These are phyloP conservation scores for Neofusicoccum parvum DNA, from an alignment of 2,329 filamentous ascomycete genomes.

Conservation along the genomic window DNA sequence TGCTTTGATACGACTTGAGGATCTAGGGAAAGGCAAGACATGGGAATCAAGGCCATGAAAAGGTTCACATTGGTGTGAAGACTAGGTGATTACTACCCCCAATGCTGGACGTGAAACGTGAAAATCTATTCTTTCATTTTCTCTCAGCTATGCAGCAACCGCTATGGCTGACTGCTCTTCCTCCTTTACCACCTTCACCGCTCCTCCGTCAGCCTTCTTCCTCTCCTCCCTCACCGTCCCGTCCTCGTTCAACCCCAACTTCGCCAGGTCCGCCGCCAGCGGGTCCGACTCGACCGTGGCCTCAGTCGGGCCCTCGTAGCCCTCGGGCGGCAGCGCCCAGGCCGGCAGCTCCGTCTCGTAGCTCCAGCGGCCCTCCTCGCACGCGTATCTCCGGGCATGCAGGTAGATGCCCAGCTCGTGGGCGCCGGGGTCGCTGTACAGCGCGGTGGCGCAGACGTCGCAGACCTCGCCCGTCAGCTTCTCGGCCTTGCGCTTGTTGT, in stretches of 20 bases:
- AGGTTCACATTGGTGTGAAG: no score
- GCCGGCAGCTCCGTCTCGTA: conserved; percentile 81
- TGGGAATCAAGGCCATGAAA: no score
- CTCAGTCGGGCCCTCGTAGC: conserved; percentile 69
- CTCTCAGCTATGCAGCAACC: neutral
- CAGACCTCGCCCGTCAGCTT: conserved; percentile 87
- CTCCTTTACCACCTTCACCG: neutral
- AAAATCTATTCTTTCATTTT: neutral
- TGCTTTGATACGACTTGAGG: neutral
- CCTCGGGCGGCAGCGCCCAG: conserved; percentile 83
- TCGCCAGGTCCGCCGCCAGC: conserved; percentile 46
- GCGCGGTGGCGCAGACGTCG: conserved; percentile 76
- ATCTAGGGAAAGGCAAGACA: neutral
- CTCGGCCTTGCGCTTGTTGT: conserved; percentile 88
- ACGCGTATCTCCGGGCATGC: conserved; percentile 88
- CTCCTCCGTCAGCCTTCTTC: neutral
- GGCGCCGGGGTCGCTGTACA: conserved; percentile 88
- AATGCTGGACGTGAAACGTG: no score
- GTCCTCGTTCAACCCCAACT: conserved; percentile 30
- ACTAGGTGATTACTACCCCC: no score
- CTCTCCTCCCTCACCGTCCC: conserved; percentile 8
- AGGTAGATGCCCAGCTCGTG: conserved; percentile 94
- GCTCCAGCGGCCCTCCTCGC: conserved; percentile 78
- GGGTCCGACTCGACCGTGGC: conserved; percentile 56
- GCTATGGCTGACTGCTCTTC: neutral